phyloP scores from a whole-genome alignment of 768 basidiomycete genomes.

The Hygrophoropsis aurantiaca region DNA sequence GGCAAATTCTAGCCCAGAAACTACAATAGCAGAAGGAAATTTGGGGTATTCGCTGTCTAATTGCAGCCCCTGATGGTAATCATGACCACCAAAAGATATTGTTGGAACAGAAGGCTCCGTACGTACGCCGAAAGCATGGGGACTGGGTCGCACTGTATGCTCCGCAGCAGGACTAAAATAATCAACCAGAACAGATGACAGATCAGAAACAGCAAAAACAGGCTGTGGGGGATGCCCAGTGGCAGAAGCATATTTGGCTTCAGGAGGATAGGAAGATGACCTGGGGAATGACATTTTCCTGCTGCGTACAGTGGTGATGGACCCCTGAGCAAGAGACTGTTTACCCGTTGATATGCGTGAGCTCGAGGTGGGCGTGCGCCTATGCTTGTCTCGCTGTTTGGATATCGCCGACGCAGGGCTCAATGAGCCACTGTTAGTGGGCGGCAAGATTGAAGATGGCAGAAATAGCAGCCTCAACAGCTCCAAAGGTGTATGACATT shows the following conservation, averaged over 20 bases:
- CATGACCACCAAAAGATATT: slow-evolving; percentile 9
- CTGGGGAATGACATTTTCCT: slow-evolving; percentile 24
- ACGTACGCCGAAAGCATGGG: slow-evolving; percentile 9
- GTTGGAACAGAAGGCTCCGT: slow-evolving; percentile 17
- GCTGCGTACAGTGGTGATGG: slow-evolving; percentile 23
- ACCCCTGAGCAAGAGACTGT: slow-evolving; percentile 12
- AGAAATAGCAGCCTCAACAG: slow-evolving; percentile 42
- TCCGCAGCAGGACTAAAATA: slow-evolving; percentile 6
- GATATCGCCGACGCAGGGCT: slow-evolving; percentile 1
- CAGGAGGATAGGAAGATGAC: slow-evolving; percentile 16
- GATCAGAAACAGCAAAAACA: slow-evolving; percentile 10
- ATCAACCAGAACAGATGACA: background rate
- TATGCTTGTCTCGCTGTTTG: slow-evolving; percentile 16
- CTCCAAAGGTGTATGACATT: slow-evolving; percentile 17
- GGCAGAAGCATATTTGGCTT: slow-evolving; percentile 15
- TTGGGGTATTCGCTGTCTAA: slow-evolving; percentile 22
- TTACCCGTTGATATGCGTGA: slow-evolving; percentile 18
- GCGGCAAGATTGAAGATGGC: slow-evolving; percentile 17
- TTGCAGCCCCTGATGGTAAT: slow-evolving; percentile 13
- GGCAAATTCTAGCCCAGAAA: slow-evolving; percentile 71
- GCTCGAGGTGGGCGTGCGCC: slow-evolving; percentile 14
- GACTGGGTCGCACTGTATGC: slow-evolving; percentile 7
- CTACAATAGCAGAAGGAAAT: slow-evolving; percentile 60
- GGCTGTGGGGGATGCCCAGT: slow-evolving; percentile 13
- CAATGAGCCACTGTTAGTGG: slow-evolving; percentile 11